Evolutionary conservation across 2,329 filamentous ascomycete genomes (phyloP), one percentile per base, ranked within the genome.

Genomic region (Aspergillus ustus): DNA sequence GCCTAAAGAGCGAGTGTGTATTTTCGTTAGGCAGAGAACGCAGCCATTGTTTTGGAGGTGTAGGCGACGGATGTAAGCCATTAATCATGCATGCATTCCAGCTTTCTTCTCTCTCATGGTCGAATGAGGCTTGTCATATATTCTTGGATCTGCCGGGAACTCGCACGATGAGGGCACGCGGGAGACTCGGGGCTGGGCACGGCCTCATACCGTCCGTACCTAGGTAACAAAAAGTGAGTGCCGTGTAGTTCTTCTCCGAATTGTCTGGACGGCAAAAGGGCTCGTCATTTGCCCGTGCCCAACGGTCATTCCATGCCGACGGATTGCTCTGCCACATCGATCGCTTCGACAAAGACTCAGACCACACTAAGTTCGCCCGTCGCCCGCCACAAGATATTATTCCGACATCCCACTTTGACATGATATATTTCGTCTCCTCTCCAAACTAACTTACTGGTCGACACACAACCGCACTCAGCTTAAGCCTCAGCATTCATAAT

Each of bases 201-300:
- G 49, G 63, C 63, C 69, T 63, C 56, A 53, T 65, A 63, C 63
- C 64, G 49, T 70, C 67, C 62, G 67, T 70, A 57, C 55, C 13
- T 50, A 40, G 69, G 70, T 71, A 69, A 68, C 66, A 65, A 67
- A 25, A 62, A 58, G 64, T 63, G 67, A 71, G 69, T 69, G 70
- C 68, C 70, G 68, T 67, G 66, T 67, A 68, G 60, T 63, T 62
- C 61, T 62, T 70, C 67, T 60, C 65, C 67, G 69, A 59, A 54
- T 67, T 63, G 63, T 60, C 56, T 60, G 66, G 66, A 65, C 59
- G 61, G 59, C 61, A 59, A 64, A 67, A 65, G 69, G 67, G 62
- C 63, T 69, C 65, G 49, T 55, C 55, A 51, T 61, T 65, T 66
- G 65, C 66, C 63, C 69, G 59, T 66, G 64, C 62, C 66, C 67